phyloP scores from a whole-genome alignment of 768 basidiomycete genomes.

The Suillus variegatus region DNA sequence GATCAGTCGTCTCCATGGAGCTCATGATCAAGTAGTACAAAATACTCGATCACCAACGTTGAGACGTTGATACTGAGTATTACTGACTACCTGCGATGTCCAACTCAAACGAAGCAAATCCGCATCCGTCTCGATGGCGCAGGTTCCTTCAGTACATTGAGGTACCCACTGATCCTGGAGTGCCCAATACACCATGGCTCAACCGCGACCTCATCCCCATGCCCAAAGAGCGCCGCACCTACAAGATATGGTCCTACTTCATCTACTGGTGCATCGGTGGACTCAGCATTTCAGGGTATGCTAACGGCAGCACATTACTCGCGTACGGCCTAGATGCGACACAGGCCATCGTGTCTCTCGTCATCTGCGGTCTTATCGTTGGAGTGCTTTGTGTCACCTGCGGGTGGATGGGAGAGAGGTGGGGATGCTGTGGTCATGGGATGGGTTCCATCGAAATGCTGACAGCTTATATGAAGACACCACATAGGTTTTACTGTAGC shows the following conservation, averaged over 20 bases:
- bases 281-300: constrained; percentile 19
- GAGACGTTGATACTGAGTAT: neutral
- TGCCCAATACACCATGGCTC: constrained; percentile 11
- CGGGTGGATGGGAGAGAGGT: constrained; percentile 25
- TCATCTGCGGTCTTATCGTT: constrained; percentile 16
- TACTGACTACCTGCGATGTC: neutral
- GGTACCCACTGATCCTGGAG: neutral
- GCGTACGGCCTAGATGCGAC: constrained; percentile 19
- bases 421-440: constrained; percentile 1
- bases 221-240: constrained; percentile 28
- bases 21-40: neutral
- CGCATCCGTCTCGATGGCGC: neutral
- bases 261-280: constrained; percentile 29
- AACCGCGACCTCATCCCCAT: constrained; percentile 28
- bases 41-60: neutral
- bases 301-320: constrained; percentile 19
- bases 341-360: constrained; percentile 18
- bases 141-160: neutral
- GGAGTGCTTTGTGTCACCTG: constrained; percentile 21
- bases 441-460: constrained; percentile 5
- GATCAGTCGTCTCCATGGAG: neutral
- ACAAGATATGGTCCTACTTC: constrained; percentile 27
- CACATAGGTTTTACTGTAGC: constrained; percentile 22
- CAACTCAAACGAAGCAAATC: neutral
- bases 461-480: constrained; percentile 9